Percentiles rank a stretch among this genome's conserved stretches.
Evolutionary conservation across 257 asterid genomes (phyloP).

Genomic region (Paulownia fortunei): DNA sequence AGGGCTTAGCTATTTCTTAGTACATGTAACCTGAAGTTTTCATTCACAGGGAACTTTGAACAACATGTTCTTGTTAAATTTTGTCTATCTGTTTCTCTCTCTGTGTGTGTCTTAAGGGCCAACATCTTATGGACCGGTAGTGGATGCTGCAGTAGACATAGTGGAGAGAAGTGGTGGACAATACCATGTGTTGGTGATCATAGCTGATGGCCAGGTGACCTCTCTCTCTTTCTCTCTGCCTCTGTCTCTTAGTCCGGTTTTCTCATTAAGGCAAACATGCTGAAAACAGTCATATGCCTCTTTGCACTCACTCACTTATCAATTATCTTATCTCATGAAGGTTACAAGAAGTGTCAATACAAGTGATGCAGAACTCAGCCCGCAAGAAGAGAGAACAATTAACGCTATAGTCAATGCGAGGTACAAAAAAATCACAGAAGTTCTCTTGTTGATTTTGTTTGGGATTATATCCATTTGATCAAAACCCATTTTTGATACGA

Average conservation of each 20-base stretch:
- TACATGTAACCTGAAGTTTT: conserved; percentile 5
- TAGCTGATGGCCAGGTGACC: conserved; percentile 89
- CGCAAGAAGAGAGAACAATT: conserved; percentile 74
- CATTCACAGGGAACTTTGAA: conserved; percentile 12
- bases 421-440: conserved; percentile 35
- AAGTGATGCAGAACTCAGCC: conserved; percentile 59
- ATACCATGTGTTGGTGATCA: conserved; percentile 82
- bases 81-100: neutral
- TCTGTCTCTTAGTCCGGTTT: neutral
- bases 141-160: conserved; percentile 85
- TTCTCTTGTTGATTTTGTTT: conserved; percentile 27
- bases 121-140: conserved; percentile 81
- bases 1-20: conserved; percentile 16
- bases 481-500: conserved; percentile 15
- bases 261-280: neutral
- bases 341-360: conserved; percentile 74
- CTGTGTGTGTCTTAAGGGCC: conserved; percentile 57
- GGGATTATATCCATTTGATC: neutral
- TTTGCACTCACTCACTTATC: conserved; percentile 15
- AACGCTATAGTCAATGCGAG: conserved; percentile 76
- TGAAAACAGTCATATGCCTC: conserved; percentile 23
- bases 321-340: conserved; percentile 47
- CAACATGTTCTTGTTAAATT: neutral
- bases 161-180: conserved; percentile 89
- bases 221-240: conserved; percentile 22